Percentiles rank a stretch among this genome's conserved stretches.
Conservation (phyloP, 306 rosid species). For the Cajanus cajan region DNA sequence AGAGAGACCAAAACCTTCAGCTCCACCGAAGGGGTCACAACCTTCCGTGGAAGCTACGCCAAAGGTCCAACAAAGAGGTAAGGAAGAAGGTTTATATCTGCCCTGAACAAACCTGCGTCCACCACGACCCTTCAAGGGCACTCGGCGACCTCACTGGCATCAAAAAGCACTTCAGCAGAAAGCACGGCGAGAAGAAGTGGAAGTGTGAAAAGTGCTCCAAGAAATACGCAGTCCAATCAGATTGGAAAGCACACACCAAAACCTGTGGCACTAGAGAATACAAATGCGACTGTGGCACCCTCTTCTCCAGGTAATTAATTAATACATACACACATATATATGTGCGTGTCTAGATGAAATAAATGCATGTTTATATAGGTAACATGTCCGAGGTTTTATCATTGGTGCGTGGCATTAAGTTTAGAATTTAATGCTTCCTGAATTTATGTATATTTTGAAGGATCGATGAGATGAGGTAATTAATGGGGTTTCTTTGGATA, state of each 20-base stretch:
- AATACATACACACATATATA: background rate
- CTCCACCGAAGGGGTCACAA: slow-evolving; percentile 93
- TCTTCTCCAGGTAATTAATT: slow-evolving; percentile 70
- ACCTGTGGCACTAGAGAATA: slow-evolving; percentile 96
- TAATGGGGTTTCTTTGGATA: slow-evolving; percentile 23
- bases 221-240: slow-evolving; percentile 94
- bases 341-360: slow-evolving; percentile 20
- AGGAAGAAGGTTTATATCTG: slow-evolving; percentile 88
- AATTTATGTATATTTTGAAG: background rate
- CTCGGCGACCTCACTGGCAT: slow-evolving; percentile 95
- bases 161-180: slow-evolving; percentile 88
- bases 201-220: slow-evolving; percentile 94
- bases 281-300: slow-evolving; percentile 95
- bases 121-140: slow-evolving; percentile 82
- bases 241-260: slow-evolving; percentile 96
- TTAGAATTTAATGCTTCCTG: slow-evolving; percentile 42
- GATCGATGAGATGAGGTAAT: slow-evolving; percentile 31
- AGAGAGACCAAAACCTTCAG: slow-evolving; percentile 94
- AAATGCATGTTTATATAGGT: slow-evolving; percentile 30
- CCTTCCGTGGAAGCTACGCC: slow-evolving; percentile 87
- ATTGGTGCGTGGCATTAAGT: slow-evolving; percentile 24
- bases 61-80: slow-evolving; percentile 71
- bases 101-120: slow-evolving; percentile 86
- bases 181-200: slow-evolving; percentile 99
- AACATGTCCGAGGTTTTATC: slow-evolving; percentile 37